Evolutionary conservation across 768 basidiomycete species (phyloP), one percentile per base, ranked within the genome.

Genomic region (Tricholoma hemisulphureum): DNA sequence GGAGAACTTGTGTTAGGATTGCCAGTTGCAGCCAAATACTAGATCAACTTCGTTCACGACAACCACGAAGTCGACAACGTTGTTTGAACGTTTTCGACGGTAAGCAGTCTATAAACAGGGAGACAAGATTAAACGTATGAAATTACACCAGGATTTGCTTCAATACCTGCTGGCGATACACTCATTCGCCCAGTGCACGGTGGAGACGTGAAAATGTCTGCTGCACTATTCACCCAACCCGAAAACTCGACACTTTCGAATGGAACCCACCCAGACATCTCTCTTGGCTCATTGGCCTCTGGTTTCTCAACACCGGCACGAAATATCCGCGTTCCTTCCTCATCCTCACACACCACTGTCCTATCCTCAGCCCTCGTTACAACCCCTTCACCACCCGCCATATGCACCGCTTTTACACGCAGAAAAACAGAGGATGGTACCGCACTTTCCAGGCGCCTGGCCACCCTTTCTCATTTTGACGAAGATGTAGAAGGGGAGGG

Each of bases 241-340:
- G 80, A 49, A 49, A 69, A 74, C 11, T 81, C 80, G 2, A 65
- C 69, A 2, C 75, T 77, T 55, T 82, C 82, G 1, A 63, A 67
- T 16, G 73, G 74, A 45, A 81, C 74, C 10, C 73, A 82, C 35
- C 82, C 80, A n/a, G 87, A 87, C 63, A 70, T 88, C 31, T 86
- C 86, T 7, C 74, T 88, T 1, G 82, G 81, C 26, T 84, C 85
- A 8, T 69, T 86, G 13, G 73, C 71, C 24, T 82, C 82, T 7
- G 79, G 75, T 7, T 78, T 84, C 62, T 82, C 82, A 1, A 84
- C 82, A 1, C 84, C 83, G 21, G 78, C 74, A 1, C 67, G 78
- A 60, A 61, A 67, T 51, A 65, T 76, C 29, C 77, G 82, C 10
- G 70, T 79, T 6, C 80, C 81, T 3, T 85, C 85, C 0, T 50